Percentiles rank a stretch among this genome's conserved stretches.
Evolutionary conservation across 2,329 filamentous ascomycete species (phyloP).

Genomic region (Penicillium sp.): DNA sequence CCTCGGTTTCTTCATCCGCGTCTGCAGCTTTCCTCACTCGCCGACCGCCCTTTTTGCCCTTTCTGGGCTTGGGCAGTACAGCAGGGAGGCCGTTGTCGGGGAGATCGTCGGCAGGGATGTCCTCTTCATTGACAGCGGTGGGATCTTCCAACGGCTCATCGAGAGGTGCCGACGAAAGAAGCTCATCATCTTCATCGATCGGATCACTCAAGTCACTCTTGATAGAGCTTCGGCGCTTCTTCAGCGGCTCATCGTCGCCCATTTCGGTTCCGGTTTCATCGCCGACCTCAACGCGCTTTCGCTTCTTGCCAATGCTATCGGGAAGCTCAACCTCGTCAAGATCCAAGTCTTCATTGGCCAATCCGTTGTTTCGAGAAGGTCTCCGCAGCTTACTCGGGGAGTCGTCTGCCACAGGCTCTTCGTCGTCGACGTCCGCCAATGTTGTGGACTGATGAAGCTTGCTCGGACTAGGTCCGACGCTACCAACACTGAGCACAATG

Average conservation of each 20-base stretch:
- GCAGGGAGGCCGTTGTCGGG: constrained; percentile 30
- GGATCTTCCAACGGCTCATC: constrained; percentile 27
- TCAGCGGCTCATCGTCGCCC: constrained; percentile 38
- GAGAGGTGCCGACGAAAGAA: constrained; percentile 32
- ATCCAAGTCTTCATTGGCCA: constrained; percentile 22
- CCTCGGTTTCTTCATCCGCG: constrained; percentile 35
- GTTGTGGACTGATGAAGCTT: constrained; percentile 63
- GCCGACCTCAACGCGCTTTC: constrained; percentile 37
- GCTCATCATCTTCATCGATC: constrained; percentile 28
- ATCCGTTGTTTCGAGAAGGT: constrained; percentile 31
- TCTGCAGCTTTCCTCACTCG: constrained; percentile 44
- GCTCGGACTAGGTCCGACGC: constrained; percentile 65
- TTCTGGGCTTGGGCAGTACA: constrained; percentile 35
- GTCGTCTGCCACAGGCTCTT: constrained; percentile 43
- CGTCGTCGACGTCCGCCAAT: constrained; percentile 47
- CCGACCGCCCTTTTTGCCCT: constrained; percentile 45
- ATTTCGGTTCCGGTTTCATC: constrained; percentile 36
- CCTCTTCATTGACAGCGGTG: constrained; percentile 29
- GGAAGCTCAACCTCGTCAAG: constrained; percentile 28
- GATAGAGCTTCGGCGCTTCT: constrained; percentile 41
- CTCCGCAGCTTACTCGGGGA: constrained; percentile 39
- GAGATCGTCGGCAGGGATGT: constrained; percentile 30
- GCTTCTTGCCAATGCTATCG: constrained; percentile 37
- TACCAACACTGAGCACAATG: constrained; percentile 57
- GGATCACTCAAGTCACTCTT: constrained; percentile 37